phyloP scores from a whole-genome alignment of 208 protist species.

The Trypanosoma lewisi region DNA sequence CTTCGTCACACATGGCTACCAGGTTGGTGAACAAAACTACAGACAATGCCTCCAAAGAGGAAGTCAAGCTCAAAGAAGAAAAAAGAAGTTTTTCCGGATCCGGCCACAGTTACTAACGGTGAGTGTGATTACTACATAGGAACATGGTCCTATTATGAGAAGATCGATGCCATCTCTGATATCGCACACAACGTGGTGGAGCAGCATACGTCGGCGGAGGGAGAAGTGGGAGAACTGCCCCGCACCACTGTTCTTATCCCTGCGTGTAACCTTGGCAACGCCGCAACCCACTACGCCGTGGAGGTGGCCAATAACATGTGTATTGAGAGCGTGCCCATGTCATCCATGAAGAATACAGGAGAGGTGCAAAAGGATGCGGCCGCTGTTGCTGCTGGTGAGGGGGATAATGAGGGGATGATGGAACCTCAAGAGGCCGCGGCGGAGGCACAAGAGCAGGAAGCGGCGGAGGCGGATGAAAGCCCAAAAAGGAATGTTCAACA shows the following conservation, averaged over 20 bases:
- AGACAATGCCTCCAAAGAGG: slow-evolving; percentile 33
- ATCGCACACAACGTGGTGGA: slow-evolving; percentile 45
- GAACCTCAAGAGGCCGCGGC: not conserved
- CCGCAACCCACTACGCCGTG: slow-evolving; percentile 17
- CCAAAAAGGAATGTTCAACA: not conserved
- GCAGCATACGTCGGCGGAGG: slow-evolving; percentile 48
- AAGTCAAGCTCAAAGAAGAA: slow-evolving; percentile 35
- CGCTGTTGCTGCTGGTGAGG: not conserved
- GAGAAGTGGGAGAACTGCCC: slow-evolving; percentile 44
- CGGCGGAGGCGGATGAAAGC: slow-evolving; percentile 26
- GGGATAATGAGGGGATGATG: not conserved
- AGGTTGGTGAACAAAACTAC: not conserved
- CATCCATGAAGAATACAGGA: slow-evolving; percentile 20
- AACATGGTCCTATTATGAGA: slow-evolving; percentile 64
- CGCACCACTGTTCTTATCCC: slow-evolving; percentile 62
- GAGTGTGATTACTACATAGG: slow-evolving; percentile 68
- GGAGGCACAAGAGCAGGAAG: slow-evolving; percentile 10
- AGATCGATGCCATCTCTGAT: slow-evolving; percentile 49
- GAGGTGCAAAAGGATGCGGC: not conserved
- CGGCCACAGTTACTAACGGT: slow-evolving; percentile 52
- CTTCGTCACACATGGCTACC: not conserved
- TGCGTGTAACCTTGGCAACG: slow-evolving; percentile 6
- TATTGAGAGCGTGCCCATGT: slow-evolving; percentile 52
- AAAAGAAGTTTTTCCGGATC: slow-evolving; percentile 73
- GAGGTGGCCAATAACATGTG: slow-evolving; percentile 50